Evolutionary conservation across 257 asterid genomes (phyloP).

Genomic region (Solanum stenotomum): DNA sequence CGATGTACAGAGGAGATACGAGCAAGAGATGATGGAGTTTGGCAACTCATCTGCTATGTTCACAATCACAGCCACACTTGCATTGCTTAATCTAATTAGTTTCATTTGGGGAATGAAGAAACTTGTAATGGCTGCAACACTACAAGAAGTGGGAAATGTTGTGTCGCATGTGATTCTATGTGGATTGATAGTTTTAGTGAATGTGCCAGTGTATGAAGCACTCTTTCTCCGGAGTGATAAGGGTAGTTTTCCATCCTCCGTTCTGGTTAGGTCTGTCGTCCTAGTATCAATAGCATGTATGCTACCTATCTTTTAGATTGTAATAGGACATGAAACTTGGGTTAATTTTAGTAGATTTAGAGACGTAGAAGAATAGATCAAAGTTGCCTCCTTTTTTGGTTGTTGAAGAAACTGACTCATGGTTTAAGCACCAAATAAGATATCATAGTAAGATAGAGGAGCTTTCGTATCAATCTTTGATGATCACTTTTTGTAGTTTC

Average conservation of each 20-base stretch:
- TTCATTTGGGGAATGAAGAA: conserved; percentile 31
- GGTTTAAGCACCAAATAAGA: neutral
- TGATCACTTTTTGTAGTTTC: neutral
- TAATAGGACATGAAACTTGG: neutral
- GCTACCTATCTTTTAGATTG: conserved; percentile 8
- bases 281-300: conserved; percentile 16
- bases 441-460: neutral
- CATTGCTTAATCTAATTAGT: conserved; percentile 43
- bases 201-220: conserved; percentile 29
- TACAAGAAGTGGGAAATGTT: neutral
- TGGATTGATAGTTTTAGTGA: conserved; percentile 11
- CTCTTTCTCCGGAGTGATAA: conserved; percentile 26
- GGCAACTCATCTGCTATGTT: conserved; percentile 47
- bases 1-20: conserved; percentile 34
- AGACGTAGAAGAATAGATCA: too few species aligned
- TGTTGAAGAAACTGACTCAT: neutral
- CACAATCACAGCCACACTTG: conserved; percentile 34
- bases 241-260: conserved; percentile 21
- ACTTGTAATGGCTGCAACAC: neutral
- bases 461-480: neutral
- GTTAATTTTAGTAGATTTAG: too few species aligned
- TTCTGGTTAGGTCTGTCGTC: conserved; percentile 17
- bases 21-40: conserved; percentile 44
- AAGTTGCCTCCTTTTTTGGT: neutral
- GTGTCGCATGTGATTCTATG: conserved; percentile 20